phyloP scores from a whole-genome alignment of 202 grass and related monocot genomes.

The Brachypodium distachyon region DNA sequence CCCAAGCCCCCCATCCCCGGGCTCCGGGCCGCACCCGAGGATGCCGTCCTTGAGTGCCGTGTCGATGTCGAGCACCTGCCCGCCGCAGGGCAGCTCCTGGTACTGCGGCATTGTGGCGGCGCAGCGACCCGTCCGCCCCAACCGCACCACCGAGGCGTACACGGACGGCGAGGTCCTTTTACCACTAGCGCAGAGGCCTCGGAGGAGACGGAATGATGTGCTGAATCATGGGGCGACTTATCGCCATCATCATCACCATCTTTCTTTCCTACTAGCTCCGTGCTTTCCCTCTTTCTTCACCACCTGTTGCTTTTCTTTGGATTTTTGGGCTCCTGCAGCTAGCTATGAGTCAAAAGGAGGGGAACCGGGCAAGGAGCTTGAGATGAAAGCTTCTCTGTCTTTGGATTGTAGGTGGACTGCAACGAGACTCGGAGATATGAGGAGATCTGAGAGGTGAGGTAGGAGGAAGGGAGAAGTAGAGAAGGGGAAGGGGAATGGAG shows the following conservation, averaged over 20 bases:
- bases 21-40: conserved; percentile 53
- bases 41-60: conserved; percentile 95
- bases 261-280: conserved; percentile 13
- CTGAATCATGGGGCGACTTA: conserved; percentile 52
- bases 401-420: conserved; percentile 22
- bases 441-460: conserved; percentile 26
- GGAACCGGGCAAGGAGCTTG: not conserved
- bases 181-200: not conserved
- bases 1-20: conserved; percentile 16
- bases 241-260: conserved; percentile 33
- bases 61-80: conserved; percentile 90
- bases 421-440: conserved; percentile 3
- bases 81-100: conserved; percentile 70
- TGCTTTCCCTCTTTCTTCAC: conserved; percentile 43
- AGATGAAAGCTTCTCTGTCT: conserved; percentile 2
- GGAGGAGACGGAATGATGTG: conserved; percentile 33
- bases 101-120: conserved; percentile 69
- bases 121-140: not conserved
- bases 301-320: conserved; percentile 35
- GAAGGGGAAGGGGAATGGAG: not conserved
- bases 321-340: conserved; percentile 21
- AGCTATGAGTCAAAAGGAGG: conserved; percentile 21
- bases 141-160: not conserved
- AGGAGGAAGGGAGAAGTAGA: not conserved
- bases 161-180: conserved; percentile 32